These are phyloP conservation scores for Rhizopogon sp. DNA, from an alignment of 768 basidiomycete genomes.

Conservation along the genomic window DNA sequence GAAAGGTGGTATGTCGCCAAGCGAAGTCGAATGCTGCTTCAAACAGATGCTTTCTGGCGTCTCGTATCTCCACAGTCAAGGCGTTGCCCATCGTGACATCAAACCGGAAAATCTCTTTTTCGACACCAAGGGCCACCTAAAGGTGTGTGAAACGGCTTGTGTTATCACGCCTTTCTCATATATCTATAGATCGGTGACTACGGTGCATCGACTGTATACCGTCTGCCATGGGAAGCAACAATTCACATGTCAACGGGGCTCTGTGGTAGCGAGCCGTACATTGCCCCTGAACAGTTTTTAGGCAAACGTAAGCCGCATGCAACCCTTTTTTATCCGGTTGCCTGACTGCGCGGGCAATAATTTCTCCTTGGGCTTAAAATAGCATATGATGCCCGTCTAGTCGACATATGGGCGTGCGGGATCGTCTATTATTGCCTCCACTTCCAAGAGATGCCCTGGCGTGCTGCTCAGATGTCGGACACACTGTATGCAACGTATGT, in stretches of 20 bases:
- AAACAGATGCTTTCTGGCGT: constrained; percentile 91
- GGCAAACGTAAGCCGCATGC: constrained; percentile 79
- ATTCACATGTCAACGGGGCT: constrained; percentile 96
- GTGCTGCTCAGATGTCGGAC: constrained; percentile 83
- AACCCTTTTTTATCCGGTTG: constrained; percentile 29
- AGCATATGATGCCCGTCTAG: constrained; percentile 97
- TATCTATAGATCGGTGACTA: constrained; percentile 86
- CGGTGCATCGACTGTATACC: constrained; percentile 97
- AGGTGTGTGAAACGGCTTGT: constrained; percentile 48
- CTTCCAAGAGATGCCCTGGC: constrained; percentile 98
- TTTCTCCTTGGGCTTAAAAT: constrained; percentile 11
- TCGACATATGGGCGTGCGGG: constrained; percentile 97
- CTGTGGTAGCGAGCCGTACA: constrained; percentile 97
- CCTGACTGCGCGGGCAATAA: constrained; percentile 30
- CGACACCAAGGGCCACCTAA: constrained; percentile 86
- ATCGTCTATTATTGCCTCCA: constrained; percentile 98
- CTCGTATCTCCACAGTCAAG: constrained; percentile 89
- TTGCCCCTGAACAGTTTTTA: constrained; percentile 96
- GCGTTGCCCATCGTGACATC: constrained; percentile 96
- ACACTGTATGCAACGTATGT: constrained; percentile 76
- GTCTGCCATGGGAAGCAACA: constrained; percentile 96
- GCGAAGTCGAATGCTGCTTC: constrained; percentile 96
- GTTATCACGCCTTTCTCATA: constrained; percentile 6
- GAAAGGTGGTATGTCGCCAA: constrained; percentile 88
- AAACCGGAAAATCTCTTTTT: constrained; percentile 98